These are phyloP conservation scores for Fusarium fujikuroi DNA, from an alignment of 2,329 filamentous ascomycete species.

Conservation along the genomic window DNA sequence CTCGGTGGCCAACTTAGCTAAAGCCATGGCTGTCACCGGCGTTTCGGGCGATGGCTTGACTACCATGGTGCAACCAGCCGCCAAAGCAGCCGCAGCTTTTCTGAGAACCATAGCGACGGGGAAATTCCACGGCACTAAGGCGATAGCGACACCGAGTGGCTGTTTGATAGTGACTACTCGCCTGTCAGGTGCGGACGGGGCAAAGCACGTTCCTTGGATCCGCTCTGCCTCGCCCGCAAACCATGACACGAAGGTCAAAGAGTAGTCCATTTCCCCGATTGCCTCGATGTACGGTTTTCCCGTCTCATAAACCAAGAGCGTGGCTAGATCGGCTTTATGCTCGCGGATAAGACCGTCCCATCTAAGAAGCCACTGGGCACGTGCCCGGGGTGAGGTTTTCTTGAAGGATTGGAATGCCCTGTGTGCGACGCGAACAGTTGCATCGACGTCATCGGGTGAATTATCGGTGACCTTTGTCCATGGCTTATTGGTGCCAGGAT, in stretches of 20 bases:
- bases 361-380: conserved; percentile 48
- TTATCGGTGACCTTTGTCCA: conserved; percentile 9
- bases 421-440: conserved; percentile 40
- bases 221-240: conserved; percentile 61
- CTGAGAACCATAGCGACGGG: conserved; percentile 62
- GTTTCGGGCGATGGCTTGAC: conserved; percentile 79
- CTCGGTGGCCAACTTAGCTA: conserved; percentile 74
- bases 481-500: conserved; percentile 5
- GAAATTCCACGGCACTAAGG: conserved; percentile 66
- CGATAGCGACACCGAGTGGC: conserved; percentile 51
- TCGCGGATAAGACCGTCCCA: conserved; percentile 53
- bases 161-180: conserved; percentile 76
- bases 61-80: conserved; percentile 81
- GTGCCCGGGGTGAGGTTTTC: conserved; percentile 49
- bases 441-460: conserved; percentile 45
- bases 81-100: conserved; percentile 65
- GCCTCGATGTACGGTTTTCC: conserved; percentile 68
- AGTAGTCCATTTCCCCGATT: conserved; percentile 66
- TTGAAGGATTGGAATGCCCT: conserved; percentile 52
- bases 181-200: conserved; percentile 56
- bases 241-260: conserved; percentile 65
- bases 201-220: conserved; percentile 65
- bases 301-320: conserved; percentile 59
- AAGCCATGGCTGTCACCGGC: conserved; percentile 75
- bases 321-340: conserved; percentile 53